Percentiles rank a stretch among this genome's conserved stretches.
Conservation (phyloP, 441 rosid genomes). For the Aquilaria agallochum region DNA sequence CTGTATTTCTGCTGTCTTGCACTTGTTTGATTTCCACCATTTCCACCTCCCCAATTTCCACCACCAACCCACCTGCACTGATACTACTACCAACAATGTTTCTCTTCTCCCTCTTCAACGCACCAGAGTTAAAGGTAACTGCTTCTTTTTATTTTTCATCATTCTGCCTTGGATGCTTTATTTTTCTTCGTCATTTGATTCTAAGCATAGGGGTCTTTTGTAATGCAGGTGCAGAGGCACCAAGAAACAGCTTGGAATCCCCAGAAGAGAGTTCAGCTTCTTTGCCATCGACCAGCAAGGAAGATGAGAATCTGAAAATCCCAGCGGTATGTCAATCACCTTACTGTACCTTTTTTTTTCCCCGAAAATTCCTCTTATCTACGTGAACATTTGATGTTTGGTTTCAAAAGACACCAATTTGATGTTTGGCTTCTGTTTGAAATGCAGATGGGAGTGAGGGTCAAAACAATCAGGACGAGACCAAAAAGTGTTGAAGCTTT, state of each 20-base stretch:
- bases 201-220: no score
- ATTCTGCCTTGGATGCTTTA: no score
- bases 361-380: conserved; percentile 9
- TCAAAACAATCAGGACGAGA: conserved; percentile 42
- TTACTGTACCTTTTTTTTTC: conserved; percentile 7
- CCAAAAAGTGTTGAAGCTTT: conserved; percentile 32
- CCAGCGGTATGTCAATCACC: conserved; percentile 34
- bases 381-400: background rate
- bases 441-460: conserved; percentile 63
- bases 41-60: conserved; percentile 36
- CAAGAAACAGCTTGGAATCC: conserved; percentile 81
- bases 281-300: conserved; percentile 29
- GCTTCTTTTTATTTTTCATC: conserved; percentile 3
- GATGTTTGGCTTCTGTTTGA: background rate
- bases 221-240: conserved; percentile 62
- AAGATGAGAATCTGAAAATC: conserved; percentile 39
- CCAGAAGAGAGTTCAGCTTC: conserved; percentile 32
- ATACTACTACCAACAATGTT: no score
- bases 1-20: conserved; percentile 76
- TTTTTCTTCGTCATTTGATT: no score
- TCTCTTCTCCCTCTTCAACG: background rate
- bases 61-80: conserved; percentile 22
- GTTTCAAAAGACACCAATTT: background rate
- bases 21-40: conserved; percentile 69
- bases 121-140: conserved; percentile 46